Base-by-base conservation (phyloP, 2,329 filamentous ascomycete species). In the Capronia americana region DNA sequence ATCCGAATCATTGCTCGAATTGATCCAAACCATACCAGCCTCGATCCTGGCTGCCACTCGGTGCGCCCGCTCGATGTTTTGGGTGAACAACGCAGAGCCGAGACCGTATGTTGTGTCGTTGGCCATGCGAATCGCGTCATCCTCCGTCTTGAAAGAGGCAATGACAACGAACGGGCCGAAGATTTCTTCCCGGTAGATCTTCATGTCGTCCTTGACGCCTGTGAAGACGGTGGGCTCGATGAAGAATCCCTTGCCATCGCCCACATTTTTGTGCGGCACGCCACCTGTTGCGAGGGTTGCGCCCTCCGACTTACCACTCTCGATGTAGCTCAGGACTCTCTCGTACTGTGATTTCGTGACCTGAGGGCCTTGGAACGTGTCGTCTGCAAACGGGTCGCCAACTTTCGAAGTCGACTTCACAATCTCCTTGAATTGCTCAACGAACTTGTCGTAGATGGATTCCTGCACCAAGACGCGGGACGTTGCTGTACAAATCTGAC, bases 401-500 rank as follows among this genome's bases (percentile, higher is more conserved):
- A 81, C 75, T 53, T 77, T 77, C 4, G 75, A 78, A 0, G 74
- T 77, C 20, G 70, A 68, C 65, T 77, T 73, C 48, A 81, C 73
- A 1, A 71, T 70, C 28, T 76, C 66, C 55, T 77, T 77, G 71
- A 80, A 79, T 30, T 72, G 69, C 10, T 73, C 73, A 1, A 80
- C 71, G 70, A 82, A 82, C 1, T 72, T 56, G 20, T 78, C 75
- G 69, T 87, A 84, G 26, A 88, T 79, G 17, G 79, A 78, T 58
- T 84, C 81, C 67, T 88, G 85, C 0, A 88, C 86, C 11, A 85
- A 75, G 32, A 88, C 83, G 10, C 86, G 79, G 0, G 84, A 86
- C 0, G 84, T 87, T 0, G 86, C 85, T 1, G 84, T 87, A 76
- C 86, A 88, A 26, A 87, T 83, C 70, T 88, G 85, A 38, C 86